phyloP scores from a whole-genome alignment of 169 alveolate genomes.

The Cryptosporidium tyzzeri region DNA sequence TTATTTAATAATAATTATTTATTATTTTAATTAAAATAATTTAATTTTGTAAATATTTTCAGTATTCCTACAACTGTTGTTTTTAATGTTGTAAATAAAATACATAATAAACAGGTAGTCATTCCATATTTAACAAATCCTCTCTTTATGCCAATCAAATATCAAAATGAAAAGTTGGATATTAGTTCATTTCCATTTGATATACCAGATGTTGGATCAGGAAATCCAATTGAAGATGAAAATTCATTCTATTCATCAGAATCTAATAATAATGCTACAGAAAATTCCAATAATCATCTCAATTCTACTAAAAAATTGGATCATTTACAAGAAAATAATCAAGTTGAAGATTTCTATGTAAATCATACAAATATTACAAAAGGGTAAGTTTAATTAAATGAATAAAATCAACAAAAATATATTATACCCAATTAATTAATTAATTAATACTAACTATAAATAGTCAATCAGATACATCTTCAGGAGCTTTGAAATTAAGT shows the following conservation, averaged over 20 bases:
- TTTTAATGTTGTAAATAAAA: conserved; percentile 20
- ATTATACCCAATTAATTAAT: background rate
- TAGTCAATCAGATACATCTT: background rate
- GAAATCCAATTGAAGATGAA: conserved; percentile 38
- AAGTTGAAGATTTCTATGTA: background rate
- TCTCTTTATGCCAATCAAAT: conserved; percentile 55
- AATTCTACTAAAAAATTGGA: background rate
- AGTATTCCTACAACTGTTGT: conserved; percentile 59
- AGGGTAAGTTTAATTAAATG: conserved; percentile 30
- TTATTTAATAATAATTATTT: background rate
- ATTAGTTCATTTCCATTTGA: conserved; percentile 37
- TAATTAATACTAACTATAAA: background rate
- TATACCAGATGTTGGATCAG: conserved; percentile 51
- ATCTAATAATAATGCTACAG: background rate
- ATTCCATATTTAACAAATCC: conserved; percentile 67
- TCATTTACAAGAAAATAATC: background rate
- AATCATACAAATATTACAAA: background rate
- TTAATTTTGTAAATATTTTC: background rate
- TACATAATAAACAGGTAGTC: conserved; percentile 25
- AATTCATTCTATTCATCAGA: no score
- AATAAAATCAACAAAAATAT: background rate
- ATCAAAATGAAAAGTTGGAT: background rate
- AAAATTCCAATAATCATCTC: background rate
- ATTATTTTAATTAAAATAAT: background rate
- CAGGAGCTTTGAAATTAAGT: background rate